These are phyloP conservation scores for Amauroascus niger DNA, from an alignment of 2,329 filamentous ascomycete species.

Conservation along the genomic window DNA sequence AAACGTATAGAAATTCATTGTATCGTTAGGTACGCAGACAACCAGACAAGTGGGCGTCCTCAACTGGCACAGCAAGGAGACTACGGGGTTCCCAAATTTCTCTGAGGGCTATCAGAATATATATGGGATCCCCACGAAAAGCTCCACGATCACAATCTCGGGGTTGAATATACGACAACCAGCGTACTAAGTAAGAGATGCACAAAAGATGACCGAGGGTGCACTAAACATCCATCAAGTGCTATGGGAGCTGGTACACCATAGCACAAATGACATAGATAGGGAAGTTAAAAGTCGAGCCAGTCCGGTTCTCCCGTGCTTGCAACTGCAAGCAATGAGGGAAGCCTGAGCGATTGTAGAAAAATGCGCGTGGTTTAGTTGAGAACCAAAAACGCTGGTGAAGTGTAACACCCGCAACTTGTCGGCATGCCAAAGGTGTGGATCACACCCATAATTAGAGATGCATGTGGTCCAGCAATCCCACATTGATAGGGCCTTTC, in stretches of 20 bases:
- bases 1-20: neutral
- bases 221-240: neutral
- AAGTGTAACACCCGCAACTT: neutral
- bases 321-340: neutral
- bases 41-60: neutral
- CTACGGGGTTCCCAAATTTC: too few species aligned
- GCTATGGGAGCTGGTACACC: neutral
- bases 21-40: neutral
- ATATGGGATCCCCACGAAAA: neutral
- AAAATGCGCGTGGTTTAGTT: neutral
- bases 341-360: neutral
- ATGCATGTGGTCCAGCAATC: neutral
- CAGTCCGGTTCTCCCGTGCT: neutral
- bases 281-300: neutral
- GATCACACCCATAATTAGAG: neutral
- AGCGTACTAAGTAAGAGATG: neutral
- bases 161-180: too few species aligned
- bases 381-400: neutral
- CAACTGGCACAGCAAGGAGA: neutral
- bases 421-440: neutral
- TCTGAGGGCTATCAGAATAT: neutral
- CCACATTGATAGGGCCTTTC: neutral
- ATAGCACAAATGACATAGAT: neutral
- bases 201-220: neutral
- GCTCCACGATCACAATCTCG: neutral